These are phyloP conservation scores for Oryza rufipogon DNA, from an alignment of 176 grass and related monocot genomes.

Conservation along the genomic window DNA sequence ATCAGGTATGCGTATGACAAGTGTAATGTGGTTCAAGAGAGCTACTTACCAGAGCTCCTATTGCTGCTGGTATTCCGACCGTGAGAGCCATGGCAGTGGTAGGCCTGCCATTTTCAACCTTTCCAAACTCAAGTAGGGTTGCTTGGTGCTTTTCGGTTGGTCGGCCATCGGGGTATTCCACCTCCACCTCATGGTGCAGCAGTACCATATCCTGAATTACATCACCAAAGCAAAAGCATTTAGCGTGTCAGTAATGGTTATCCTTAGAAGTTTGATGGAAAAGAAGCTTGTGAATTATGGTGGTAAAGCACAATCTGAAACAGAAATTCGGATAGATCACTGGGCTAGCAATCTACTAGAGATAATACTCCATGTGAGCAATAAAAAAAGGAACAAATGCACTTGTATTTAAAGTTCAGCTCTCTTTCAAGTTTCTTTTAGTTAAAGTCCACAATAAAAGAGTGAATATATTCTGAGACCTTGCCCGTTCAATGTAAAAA, in stretches of 20 bases:
- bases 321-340: background rate
- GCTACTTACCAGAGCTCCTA: constrained; percentile 86
- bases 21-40: constrained; percentile 28
- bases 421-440: background rate
- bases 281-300: background rate
- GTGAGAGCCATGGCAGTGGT: constrained; percentile 93
- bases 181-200: constrained; percentile 85
- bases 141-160: constrained; percentile 74
- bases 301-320: background rate
- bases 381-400: background rate
- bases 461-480: background rate
- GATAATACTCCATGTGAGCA: background rate
- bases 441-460: background rate
- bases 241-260: background rate
- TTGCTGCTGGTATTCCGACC: constrained; percentile 79
- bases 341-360: constrained; percentile 3
- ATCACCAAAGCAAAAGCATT: background rate
- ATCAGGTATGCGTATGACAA: background rate
- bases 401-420: background rate
- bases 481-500: background rate
- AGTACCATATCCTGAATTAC: constrained; percentile 91
- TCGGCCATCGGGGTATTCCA: constrained; percentile 67
- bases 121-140: constrained; percentile 83
- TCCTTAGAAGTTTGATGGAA: constrained; percentile 14
- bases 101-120: constrained; percentile 59